Evolutionary conservation across 305 asterid species (phyloP), one percentile per base, ranked within the genome.

Genomic region (Plantago coronopus): DNA sequence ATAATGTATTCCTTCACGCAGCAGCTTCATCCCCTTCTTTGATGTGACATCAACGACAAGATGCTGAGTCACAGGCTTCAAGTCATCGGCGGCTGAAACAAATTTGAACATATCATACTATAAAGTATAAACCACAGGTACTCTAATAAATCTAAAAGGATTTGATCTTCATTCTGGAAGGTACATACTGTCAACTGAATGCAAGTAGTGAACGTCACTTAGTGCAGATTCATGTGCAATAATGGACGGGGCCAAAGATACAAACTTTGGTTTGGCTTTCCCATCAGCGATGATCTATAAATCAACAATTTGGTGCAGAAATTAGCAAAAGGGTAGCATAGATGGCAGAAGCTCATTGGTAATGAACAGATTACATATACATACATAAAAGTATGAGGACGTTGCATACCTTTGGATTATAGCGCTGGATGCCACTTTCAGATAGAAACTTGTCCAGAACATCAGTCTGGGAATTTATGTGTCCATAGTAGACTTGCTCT

Each of bases 1-100:
- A 74, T 87, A 94, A 58, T 70, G 94, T 66, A 94, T 73, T 75
- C 97, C 99, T 78, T 85, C 99, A 58, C 68, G 95, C 58, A 94
- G 80, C 81, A 94, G 78, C 79, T 84, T 87, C 76, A 85, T 74
- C 77, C 99, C 99, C 76, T 78, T 87, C 84, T 78, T 84, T 49
- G 95, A 87, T 62, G 86, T 61, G 67, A 83, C 64, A 72, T 84
- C 85, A 75, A 85, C 95, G 65, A 75, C 83, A 73, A 89, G 94
- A 80, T 89, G 87, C 81, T 94, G 99, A 76, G 97, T 87, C 76
- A 94, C 96, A 0, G 97, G 99, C 83, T 93, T 93, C 82, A 93
- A 65, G 68, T 93, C 95, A 78, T 93, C 99, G 54, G 76, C 67
- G 17, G 97, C 99, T 93, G 82, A 70, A 72, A 68, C 42, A 57